Percentiles rank a stretch among this genome's conserved stretches.
Conservation (phyloP, 768 basidiomycete species). For the Kwoniella shandongensis region DNA sequence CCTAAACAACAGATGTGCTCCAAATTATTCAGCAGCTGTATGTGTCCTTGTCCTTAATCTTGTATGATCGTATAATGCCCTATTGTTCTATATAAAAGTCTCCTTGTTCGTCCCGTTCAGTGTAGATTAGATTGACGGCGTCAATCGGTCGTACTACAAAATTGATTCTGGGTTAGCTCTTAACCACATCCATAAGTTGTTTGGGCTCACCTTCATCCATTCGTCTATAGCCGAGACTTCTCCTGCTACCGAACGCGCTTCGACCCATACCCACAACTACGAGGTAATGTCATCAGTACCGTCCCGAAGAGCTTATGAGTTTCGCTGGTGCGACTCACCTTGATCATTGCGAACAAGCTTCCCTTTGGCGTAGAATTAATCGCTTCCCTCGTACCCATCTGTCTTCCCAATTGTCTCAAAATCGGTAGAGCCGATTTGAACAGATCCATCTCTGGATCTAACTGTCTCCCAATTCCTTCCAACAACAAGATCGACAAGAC, state of each 20-base stretch:
- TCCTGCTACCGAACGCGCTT: conserved; percentile 78
- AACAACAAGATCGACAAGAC: conserved; percentile 89
- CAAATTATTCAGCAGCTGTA: too few relatives aligned
- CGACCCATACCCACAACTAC: conserved; percentile 89
- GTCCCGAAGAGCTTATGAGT: background rate
- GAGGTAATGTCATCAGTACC: background rate
- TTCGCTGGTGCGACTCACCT: conserved; percentile 59
- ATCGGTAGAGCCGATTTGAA: conserved; percentile 96
- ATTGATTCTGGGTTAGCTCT: background rate
- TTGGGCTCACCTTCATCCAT: conserved; percentile 74
- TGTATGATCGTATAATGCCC: too few relatives aligned
- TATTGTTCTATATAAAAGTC: too few relatives aligned
- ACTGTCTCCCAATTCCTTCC: conserved; percentile 91
- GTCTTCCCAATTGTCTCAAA: conserved; percentile 80
- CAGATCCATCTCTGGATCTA: conserved; percentile 87
- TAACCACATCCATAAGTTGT: background rate
- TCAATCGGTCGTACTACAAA: background rate
- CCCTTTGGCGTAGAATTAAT: conserved; percentile 64
- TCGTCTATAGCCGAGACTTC: conserved; percentile 79
- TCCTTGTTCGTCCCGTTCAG: too few relatives aligned
- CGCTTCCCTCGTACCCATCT: conserved; percentile 77
- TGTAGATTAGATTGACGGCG: too few relatives aligned
- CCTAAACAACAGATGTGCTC: too few relatives aligned
- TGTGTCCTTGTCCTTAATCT: too few relatives aligned
- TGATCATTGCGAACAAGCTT: conserved; percentile 80